Evolutionary conservation across 1,284 basidiomycete species (phyloP).

Genomic region (Puccinia horiana): DNA sequence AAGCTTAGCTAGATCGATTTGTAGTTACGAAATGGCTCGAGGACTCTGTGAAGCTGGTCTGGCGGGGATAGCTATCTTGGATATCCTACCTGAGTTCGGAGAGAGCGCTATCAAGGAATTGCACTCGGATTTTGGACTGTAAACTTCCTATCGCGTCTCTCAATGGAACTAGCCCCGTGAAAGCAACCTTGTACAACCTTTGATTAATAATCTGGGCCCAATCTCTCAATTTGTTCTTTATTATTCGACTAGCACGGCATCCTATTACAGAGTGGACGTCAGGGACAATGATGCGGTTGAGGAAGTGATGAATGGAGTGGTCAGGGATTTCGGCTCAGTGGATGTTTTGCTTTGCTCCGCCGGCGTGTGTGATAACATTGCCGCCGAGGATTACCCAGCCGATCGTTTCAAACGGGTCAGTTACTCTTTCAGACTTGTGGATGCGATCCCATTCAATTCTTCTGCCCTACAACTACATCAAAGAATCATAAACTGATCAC

Average conservation of each 20-base stretch:
- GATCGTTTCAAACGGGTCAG: slow-evolving; percentile 50
- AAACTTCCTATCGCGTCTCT: too few species aligned
- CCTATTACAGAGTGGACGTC: slow-evolving; percentile 46
- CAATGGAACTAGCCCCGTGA: too few species aligned
- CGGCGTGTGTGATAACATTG: slow-evolving; percentile 50
- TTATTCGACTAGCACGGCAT: slow-evolving; percentile 39
- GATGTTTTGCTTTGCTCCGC: slow-evolving; percentile 50
- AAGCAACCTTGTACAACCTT: not conserved
- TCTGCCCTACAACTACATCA: not conserved
- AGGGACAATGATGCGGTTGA: slow-evolving; percentile 45
- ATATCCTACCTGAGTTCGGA: slow-evolving; percentile 50
- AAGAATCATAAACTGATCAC: not conserved
- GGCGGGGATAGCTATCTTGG: slow-evolving; percentile 50
- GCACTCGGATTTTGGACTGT: slow-evolving; percentile 41
- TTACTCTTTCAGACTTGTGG: not conserved
- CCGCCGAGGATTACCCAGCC: slow-evolving; percentile 49
- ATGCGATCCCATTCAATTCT: too few species aligned
- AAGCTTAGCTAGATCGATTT: not conserved
- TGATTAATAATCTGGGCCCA: too few species aligned
- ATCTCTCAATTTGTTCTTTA: not conserved
- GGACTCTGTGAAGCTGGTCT: slow-evolving; percentile 49
- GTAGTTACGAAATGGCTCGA: slow-evolving; percentile 48
- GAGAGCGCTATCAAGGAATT: slow-evolving; percentile 45
- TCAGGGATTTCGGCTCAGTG: slow-evolving; percentile 39
- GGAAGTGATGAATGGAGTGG: slow-evolving; percentile 47